phyloP scores from a whole-genome alignment of 345 rosid genomes.

The Capsella bursapastoris region DNA sequence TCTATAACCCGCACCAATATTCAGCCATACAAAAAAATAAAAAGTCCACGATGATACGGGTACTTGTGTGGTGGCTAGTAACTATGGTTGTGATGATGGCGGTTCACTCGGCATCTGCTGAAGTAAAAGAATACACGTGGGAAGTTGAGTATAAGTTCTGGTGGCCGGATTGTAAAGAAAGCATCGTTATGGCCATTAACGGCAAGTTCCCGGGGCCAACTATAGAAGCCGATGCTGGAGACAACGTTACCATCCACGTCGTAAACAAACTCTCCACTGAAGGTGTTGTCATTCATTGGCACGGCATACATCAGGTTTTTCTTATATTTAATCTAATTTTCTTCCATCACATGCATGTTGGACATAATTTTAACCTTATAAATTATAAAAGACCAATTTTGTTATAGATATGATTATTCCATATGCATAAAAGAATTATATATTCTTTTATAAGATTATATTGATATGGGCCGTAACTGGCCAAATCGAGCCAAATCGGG shows the following conservation, averaged over 20 bases:
- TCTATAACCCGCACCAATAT: not conserved
- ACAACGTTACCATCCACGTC: conserved; percentile 60
- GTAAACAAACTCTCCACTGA: conserved; percentile 73
- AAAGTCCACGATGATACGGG: not conserved
- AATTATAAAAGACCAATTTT: too few relatives aligned
- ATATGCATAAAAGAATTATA: too few relatives aligned
- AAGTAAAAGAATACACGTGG: conserved; percentile 55
- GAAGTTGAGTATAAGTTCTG: conserved; percentile 63
- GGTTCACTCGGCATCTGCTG: conserved; percentile 25
- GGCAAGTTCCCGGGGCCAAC: conserved; percentile 92
- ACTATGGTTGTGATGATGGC: conserved; percentile 8
- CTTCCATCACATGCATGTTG: not conserved
- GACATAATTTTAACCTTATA: too few relatives aligned
- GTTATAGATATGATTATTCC: too few relatives aligned
- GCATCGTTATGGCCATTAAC: conserved; percentile 71
- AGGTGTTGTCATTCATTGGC: conserved; percentile 94
- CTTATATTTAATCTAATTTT: not conserved
- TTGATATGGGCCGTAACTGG: too few relatives aligned
- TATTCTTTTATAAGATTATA: too few relatives aligned
- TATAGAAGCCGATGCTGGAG: conserved; percentile 64
- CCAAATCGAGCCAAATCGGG: too few relatives aligned
- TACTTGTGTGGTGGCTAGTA: conserved; percentile 24
- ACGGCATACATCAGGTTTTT: conserved; percentile 83
- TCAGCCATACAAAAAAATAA: not conserved
- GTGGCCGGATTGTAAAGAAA: conserved; percentile 76